These are phyloP conservation scores for Lotus japonicus DNA, from an alignment of 306 rosid genomes.

Conservation along the genomic window DNA sequence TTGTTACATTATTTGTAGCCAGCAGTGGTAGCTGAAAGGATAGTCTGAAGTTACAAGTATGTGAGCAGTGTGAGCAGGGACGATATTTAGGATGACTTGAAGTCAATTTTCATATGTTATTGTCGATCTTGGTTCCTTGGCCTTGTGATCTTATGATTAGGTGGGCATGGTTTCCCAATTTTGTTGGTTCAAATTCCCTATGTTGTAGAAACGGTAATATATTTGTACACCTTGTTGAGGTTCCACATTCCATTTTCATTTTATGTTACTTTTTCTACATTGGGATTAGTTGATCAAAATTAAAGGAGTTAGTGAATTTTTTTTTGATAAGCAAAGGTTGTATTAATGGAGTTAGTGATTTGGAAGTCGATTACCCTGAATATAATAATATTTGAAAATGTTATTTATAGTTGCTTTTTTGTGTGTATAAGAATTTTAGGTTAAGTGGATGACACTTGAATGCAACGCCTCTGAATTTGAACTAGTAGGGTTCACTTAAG, in stretches of 20 bases:
- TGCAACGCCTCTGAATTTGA: too few relatives aligned
- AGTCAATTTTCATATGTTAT: neutral
- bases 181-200: neutral
- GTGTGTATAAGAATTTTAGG: too few relatives aligned
- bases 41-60: conserved; percentile 26
- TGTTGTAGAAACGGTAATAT: neutral
- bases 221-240: neutral
- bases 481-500: too few relatives aligned
- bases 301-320: too few relatives aligned
- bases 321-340: too few relatives aligned
- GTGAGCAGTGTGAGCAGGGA: conserved; percentile 40
- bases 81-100: neutral
- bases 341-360: too few relatives aligned
- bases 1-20: conserved; percentile 21
- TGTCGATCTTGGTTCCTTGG: neutral
- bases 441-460: too few relatives aligned
- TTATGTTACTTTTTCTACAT: neutral
- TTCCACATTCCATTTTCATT: neutral
- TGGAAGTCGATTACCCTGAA: too few relatives aligned
- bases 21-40: conserved; percentile 29
- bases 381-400: too few relatives aligned
- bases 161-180: neutral
- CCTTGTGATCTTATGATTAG: neutral
- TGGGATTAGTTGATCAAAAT: neutral
- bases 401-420: too few relatives aligned